Conservation (phyloP, 768 basidiomycete genomes). For the Podaxis sp. region DNA sequence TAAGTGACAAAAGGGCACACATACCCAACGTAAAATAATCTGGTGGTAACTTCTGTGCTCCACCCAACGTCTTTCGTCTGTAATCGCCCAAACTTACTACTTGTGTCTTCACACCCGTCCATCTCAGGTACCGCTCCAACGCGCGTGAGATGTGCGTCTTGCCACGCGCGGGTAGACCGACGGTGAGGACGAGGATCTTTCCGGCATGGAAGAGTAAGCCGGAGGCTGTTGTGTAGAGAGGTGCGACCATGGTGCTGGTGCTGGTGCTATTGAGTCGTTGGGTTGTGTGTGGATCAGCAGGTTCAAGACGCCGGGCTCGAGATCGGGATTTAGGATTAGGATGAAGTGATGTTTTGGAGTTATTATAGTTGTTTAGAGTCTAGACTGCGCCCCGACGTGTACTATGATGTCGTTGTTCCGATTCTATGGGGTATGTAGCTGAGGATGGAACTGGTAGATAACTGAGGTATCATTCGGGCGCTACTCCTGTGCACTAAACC, state of each 20-base stretch:
- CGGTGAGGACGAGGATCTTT: conserved; percentile 90
- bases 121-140: conserved; percentile 94
- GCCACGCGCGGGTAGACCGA: conserved; percentile 91
- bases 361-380: background rate
- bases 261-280: background rate
- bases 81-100: conserved; percentile 97
- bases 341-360: background rate
- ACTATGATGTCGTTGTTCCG: background rate
- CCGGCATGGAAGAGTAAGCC: conserved; percentile 90
- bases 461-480: background rate
- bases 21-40: conserved; percentile 90
- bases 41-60: conserved; percentile 80
- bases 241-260: conserved; percentile 77
- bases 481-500: background rate
- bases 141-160: conserved; percentile 97
- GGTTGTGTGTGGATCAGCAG: background rate
- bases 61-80: conserved; percentile 85
- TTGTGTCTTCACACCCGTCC: conserved; percentile 96
- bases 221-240: conserved; percentile 89
- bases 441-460: background rate
- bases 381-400: background rate
- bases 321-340: background rate
- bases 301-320: background rate
- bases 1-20: conserved; percentile 18
- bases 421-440: background rate